Conservation (phyloP, 768 basidiomycete species). For the Leccinum obscurum region DNA sequence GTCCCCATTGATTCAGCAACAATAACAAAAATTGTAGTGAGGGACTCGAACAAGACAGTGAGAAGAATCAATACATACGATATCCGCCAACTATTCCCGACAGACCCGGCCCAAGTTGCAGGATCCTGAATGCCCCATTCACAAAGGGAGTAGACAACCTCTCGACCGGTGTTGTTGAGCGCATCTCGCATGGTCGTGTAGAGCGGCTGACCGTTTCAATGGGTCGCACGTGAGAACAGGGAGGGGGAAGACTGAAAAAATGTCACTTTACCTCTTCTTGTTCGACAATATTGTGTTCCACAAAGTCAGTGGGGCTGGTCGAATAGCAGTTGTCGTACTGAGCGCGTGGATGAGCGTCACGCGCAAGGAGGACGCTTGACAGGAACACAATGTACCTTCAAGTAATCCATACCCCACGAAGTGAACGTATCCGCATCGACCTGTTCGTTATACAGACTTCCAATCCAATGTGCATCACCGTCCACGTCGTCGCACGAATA, state of each 20-base stretch:
- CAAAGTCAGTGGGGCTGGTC: constrained; percentile 4
- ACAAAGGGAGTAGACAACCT: constrained; percentile 51
- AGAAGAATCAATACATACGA: constrained; percentile 32
- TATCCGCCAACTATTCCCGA: constrained; percentile 54
- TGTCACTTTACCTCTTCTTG: constrained; percentile 5
- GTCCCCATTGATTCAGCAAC: not conserved
- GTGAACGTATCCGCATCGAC: constrained; percentile 9
- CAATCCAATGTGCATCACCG: constrained; percentile 4
- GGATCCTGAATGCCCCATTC: constrained; percentile 54
- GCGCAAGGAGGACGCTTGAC: no score
- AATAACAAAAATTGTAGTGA: not conserved
- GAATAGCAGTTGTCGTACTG: constrained; percentile 19
- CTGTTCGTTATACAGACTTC: constrained; percentile 11
- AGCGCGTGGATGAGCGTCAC: not conserved
- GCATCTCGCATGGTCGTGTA: constrained; percentile 13
- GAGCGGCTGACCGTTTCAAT: not conserved
- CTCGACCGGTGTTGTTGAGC: not conserved
- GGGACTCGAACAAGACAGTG: not conserved
- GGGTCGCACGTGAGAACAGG: not conserved
- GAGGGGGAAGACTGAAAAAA: not conserved
- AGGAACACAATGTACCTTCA: constrained; percentile 8
- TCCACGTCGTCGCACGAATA: constrained; percentile 5
- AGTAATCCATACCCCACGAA: constrained; percentile 12
- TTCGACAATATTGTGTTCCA: not conserved
- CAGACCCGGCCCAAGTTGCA: constrained; percentile 45